Evolutionary conservation across 345 rosid genomes (phyloP).

Genomic region (Gossypium thurberi): DNA sequence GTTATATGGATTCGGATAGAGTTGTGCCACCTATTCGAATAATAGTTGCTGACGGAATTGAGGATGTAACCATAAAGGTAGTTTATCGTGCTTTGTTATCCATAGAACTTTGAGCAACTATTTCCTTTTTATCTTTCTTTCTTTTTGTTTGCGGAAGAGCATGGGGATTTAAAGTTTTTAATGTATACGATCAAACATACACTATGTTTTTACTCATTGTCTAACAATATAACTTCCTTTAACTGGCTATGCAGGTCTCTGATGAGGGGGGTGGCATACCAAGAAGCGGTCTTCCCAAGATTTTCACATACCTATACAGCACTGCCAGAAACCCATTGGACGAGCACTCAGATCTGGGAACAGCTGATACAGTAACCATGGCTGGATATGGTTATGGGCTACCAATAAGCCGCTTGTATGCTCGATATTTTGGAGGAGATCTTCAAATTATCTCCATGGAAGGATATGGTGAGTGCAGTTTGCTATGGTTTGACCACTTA

Average conservation of each 20-base stretch:
- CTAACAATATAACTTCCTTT: conserved; percentile 11
- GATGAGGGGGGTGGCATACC: conserved; percentile 99
- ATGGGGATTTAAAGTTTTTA: not conserved
- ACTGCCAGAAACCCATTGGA: conserved; percentile 88
- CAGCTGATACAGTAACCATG: conserved; percentile 68
- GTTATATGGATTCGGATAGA: conserved; percentile 67
- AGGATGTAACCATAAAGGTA: conserved; percentile 96
- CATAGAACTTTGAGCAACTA: not conserved
- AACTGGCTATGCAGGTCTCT: conserved; percentile 48
- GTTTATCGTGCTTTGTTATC: not conserved
- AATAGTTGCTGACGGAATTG: conserved; percentile 89
- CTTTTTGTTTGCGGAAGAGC: not conserved
- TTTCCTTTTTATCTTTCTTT: not conserved
- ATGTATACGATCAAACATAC: not conserved
- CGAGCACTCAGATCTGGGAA: conserved; percentile 55
- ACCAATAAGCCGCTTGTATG: conserved; percentile 94
- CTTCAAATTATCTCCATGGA: conserved; percentile 94
- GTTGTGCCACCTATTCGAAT: conserved; percentile 72
- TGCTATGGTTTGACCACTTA: not conserved
- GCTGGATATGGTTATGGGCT: conserved; percentile 96
- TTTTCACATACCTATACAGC: conserved; percentile 93
- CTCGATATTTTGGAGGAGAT: conserved; percentile 95
- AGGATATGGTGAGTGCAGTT: conserved; percentile 81
- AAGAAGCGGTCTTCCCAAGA: conserved; percentile 94
- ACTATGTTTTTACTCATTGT: not conserved